These are phyloP conservation scores for Paracoccidioides brasiliensis DNA, from an alignment of 2,329 filamentous ascomycete genomes.

Conservation along the genomic window DNA sequence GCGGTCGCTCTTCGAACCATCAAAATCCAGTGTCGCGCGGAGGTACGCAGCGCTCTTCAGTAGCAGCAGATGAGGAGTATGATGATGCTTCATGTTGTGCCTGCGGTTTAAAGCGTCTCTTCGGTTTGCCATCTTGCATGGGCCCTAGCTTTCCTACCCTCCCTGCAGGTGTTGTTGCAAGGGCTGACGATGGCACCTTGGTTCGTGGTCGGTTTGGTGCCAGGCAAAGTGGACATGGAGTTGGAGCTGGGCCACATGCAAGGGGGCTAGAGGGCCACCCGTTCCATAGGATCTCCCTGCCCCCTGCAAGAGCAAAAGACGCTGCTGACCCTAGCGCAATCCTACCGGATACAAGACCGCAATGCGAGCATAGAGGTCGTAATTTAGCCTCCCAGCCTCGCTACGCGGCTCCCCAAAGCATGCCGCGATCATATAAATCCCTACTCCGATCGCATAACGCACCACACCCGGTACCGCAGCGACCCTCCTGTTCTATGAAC, in stretches of 20 bases:
- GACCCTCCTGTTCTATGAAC: constrained; percentile 3
- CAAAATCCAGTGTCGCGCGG: constrained; percentile 4
- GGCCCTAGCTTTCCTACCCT: constrained; percentile 7
- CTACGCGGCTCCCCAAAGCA: neutral
- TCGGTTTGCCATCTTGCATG: constrained; percentile 15
- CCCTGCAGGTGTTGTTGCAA: constrained; percentile 18
- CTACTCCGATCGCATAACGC: neutral
- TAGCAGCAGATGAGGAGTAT: constrained; percentile 2
- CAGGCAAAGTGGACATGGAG: constrained; percentile 30
- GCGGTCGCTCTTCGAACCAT: neutral
- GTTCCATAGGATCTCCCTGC: constrained; percentile 21
- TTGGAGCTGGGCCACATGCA: constrained; percentile 13
- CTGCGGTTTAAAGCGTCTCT: constrained; percentile 17
- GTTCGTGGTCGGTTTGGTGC: constrained; percentile 29
- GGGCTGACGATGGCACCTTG: constrained; percentile 29
- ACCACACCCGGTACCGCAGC: constrained; percentile 3
- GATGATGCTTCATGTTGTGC: constrained; percentile 3
- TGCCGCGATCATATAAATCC: neutral
- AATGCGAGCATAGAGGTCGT: neutral
- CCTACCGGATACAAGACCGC: neutral
- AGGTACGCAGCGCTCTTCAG: neutral
- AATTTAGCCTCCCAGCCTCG: neutral
- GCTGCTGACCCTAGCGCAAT: neutral
- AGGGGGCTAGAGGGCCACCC: constrained; percentile 22
- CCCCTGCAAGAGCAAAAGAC: constrained; percentile 12